Evolutionary conservation across 352 stramenopile genomes (phyloP).

Genomic region (Pythium rhizo-oryzae): DNA sequence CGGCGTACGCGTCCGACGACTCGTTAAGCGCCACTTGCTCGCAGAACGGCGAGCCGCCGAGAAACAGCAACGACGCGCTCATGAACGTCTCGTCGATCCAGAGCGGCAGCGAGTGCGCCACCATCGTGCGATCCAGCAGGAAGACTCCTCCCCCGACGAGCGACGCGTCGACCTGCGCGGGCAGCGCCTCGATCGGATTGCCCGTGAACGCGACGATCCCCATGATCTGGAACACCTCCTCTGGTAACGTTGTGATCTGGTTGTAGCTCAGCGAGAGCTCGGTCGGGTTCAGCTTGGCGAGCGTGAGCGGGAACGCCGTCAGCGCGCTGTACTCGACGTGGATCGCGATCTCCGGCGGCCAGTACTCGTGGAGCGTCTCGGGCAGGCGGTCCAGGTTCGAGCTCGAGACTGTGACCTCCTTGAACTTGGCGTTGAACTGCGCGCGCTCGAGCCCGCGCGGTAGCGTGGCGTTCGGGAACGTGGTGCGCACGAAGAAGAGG

Average conservation of each 20-base stretch:
- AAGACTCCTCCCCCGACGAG: background rate
- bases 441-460: conserved; percentile 8
- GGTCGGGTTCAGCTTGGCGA: background rate
- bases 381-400: conserved; percentile 24
- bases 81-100: conserved; percentile 11
- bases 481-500: conserved; percentile 8
- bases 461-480: conserved; percentile 18
- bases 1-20: background rate
- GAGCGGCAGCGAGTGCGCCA: background rate
- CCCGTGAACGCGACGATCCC: background rate
- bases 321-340: conserved; percentile 12
- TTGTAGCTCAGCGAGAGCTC: conserved; percentile 12
- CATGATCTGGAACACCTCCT: conserved; percentile 5
- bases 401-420: conserved; percentile 21
- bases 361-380: conserved; percentile 8
- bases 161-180: background rate
- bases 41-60: conserved; percentile 5
- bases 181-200: conserved; percentile 4
- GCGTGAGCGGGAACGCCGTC: background rate
- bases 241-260: background rate
- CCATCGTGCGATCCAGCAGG: background rate
- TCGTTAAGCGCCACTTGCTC: background rate
- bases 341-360: conserved; percentile 3
- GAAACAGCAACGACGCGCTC: background rate
- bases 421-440: conserved; percentile 8